Conservation (phyloP, 2,329 filamentous ascomycete species). For the Trichophyton mentagrophytes region DNA sequence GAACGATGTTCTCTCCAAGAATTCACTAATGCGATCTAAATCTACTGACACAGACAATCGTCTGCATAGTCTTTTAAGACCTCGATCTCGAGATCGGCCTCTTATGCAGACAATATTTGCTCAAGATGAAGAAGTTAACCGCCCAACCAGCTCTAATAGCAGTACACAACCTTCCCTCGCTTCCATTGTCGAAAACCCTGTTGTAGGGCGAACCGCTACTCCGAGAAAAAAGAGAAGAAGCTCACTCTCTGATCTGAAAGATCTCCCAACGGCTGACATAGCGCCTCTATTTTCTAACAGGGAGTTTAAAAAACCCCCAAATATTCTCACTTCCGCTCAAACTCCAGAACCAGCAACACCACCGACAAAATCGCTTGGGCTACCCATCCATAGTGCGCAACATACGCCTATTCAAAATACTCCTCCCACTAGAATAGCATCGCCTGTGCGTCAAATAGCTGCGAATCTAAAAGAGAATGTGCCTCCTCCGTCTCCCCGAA, state of each 20-base stretch:
- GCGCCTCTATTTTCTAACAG: slow-evolving; percentile 21
- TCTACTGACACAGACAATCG: slow-evolving; percentile 59
- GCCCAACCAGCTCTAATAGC: slow-evolving; percentile 36
- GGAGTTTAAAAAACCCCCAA: slow-evolving; percentile 27
- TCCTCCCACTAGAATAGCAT: slow-evolving; percentile 21
- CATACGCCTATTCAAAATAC: not conserved
- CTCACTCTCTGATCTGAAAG: slow-evolving; percentile 75
- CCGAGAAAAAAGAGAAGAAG: slow-evolving; percentile 74
- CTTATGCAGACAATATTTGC: slow-evolving; percentile 36
- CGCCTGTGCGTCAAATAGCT: slow-evolving; percentile 12
- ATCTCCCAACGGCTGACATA: slow-evolving; percentile 50
- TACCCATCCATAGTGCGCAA: not conserved
- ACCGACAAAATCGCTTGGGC: not conserved
- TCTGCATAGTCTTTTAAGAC: slow-evolving; percentile 36
- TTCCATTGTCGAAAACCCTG: slow-evolving; percentile 41
- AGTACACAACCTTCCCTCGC: slow-evolving; percentile 33
- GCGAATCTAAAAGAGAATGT: slow-evolving; percentile 28
- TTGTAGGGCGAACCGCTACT: slow-evolving; percentile 33
- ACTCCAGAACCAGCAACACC: slow-evolving; percentile 9
- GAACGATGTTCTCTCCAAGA: slow-evolving; percentile 57
- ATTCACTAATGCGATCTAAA: slow-evolving; percentile 54
- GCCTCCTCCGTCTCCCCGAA: slow-evolving; percentile 23
- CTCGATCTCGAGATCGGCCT: slow-evolving; percentile 44
- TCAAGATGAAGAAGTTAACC: slow-evolving; percentile 35
- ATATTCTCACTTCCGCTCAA: slow-evolving; percentile 21